Conservation (phyloP, 176 grass and related monocot genomes). For the Luzula sylvatica region DNA sequence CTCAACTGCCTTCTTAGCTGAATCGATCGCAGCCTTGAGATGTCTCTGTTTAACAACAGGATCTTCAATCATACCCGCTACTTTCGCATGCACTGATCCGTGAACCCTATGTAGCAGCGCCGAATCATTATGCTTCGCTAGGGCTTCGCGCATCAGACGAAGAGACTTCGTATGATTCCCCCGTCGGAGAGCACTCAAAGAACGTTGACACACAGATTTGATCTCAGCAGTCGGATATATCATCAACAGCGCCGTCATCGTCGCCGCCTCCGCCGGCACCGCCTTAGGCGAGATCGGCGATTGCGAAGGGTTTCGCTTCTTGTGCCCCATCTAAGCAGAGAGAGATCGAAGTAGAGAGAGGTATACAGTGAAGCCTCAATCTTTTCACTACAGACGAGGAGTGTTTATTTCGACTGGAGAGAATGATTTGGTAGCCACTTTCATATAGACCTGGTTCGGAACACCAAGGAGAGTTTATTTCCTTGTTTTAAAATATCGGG, state of each 20-base stretch:
- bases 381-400: too few species aligned
- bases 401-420: too few species aligned
- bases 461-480: too few species aligned
- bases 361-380: too few species aligned
- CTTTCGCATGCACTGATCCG: constrained; percentile 50
- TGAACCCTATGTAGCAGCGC: constrained; percentile 62
- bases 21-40: constrained; percentile 35
- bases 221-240: constrained; percentile 6
- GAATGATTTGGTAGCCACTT: too few species aligned
- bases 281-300: constrained; percentile 3
- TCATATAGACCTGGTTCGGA: too few species aligned
- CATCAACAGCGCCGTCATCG: too few species aligned
- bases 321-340: constrained; percentile 50
- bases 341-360: not conserved
- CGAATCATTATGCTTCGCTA: constrained; percentile 31
- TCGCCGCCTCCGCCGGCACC: not conserved
- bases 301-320: constrained; percentile 53
- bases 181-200: constrained; percentile 41
- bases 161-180: constrained; percentile 57
- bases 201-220: constrained; percentile 45
- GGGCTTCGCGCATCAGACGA: constrained; percentile 51
- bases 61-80: constrained; percentile 51
- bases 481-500: too few species aligned
- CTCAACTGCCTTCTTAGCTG: constrained; percentile 40
- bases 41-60: constrained; percentile 46